Base-by-base conservation (phyloP, 2,329 filamentous ascomycete genomes). In the Elsinoe arachidis region DNA sequence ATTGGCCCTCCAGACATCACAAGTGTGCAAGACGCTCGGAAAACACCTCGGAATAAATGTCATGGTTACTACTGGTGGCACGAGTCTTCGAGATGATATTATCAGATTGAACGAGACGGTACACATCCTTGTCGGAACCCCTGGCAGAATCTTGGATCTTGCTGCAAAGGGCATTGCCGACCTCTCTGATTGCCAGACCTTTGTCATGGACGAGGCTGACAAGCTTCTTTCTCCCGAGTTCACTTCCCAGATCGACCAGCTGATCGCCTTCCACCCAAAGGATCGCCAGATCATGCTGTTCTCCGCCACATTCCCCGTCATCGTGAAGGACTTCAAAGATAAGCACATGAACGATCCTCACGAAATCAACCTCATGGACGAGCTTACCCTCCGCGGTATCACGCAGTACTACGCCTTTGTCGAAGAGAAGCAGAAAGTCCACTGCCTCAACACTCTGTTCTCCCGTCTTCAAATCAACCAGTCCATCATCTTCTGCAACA, bases 401-500 rank as follows among this genome's bases (percentile, higher is more conserved):
- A 99, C 93, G 0, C 93, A 99, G 71, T 99, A 97, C 77, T 99
- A 99, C 69, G 93, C 93, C 41, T 99, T 97, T 65, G 95, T 99
- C 55, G 93, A 99, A 74, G 93, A 99, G 76, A 96, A 96, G 77
- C 90, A 96, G 71, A 99, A 99, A 76, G 93, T 99, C 17, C 95
- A 99, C 76, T 99, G 93, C 72, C 77, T 99, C 63, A 99, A 99
- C 78, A 99, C 93, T 0, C 85, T 99, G 62, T 99, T 99, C 79
- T 96, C 91, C 65, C 96, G 96, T 75, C 84, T 99, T 14, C 92
- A 99, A 74, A 99, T 99, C 77, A 99, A 99, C 76, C 93, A 99
- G 78, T 99, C 95, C 61, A 99, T 99, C 77, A 99, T 99, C 71
- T 99, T 99, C 78, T 99, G 93, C 77, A 99, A 99, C 75, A 99